Conservation (phyloP, 2,329 filamentous ascomycete species). For the Chrysoporthe puriensis region DNA sequence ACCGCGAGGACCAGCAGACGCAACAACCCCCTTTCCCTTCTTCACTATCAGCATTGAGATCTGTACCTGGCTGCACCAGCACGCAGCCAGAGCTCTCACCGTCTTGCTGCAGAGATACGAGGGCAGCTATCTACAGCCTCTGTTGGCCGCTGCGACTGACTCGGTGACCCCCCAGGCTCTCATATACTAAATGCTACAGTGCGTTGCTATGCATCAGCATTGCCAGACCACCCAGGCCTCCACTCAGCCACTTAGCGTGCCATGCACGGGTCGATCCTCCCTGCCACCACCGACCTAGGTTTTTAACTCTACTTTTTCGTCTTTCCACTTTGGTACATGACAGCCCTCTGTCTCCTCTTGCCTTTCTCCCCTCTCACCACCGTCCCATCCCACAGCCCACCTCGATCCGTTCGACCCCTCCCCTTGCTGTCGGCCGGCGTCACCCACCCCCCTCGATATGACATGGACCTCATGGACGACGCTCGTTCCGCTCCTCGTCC, state of each 20-base stretch:
- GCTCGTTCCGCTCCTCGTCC: conserved; percentile 48
- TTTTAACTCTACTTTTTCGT: not conserved
- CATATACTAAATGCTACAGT: not conserved
- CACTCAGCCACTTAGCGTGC: not conserved
- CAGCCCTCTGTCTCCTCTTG: not conserved
- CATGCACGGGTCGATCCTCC: not conserved
- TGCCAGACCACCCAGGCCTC: not conserved
- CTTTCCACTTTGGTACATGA: conserved; percentile 7
- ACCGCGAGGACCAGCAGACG: no score
- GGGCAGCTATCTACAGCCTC: no score
- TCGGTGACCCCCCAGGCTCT: not conserved
- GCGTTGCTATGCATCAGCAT: not conserved
- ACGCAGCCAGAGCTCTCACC: not conserved
- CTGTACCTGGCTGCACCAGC: not conserved
- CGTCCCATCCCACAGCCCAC: conserved; percentile 18
- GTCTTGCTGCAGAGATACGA: no score
- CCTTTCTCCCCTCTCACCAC: conserved; percentile 24
- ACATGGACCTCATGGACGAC: conserved; percentile 54
- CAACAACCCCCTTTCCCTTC: no score
- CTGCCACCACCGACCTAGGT: not conserved
- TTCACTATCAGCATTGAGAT: not conserved
- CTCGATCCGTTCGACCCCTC: conserved; percentile 27
- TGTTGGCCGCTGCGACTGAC: not conserved
- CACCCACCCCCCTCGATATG: conserved; percentile 46
- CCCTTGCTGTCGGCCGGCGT: conserved; percentile 34